Evolutionary conservation across 2,329 filamentous ascomycete species (phyloP), one percentile per base, ranked within the genome.

Genomic region (Thermothelomyces thermophilus): DNA sequence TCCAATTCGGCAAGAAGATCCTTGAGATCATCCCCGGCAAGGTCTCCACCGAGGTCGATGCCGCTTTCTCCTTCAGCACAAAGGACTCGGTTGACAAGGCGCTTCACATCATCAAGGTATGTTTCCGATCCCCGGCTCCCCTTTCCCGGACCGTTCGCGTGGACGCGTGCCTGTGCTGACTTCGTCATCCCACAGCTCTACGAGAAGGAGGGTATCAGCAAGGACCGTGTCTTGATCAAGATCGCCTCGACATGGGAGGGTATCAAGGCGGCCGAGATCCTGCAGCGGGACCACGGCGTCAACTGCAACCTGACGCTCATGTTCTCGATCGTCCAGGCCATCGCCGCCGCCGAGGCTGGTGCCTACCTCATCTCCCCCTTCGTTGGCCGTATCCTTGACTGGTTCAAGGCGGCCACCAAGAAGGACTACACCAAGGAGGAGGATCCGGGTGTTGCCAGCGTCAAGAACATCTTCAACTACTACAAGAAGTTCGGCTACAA

Each of bases 401-500:
- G 91, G 91, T 96, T 85, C 87, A 98, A 98, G 88, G 88, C 88
- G 53, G 76, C 83, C 63, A 87, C 83, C 71, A 95, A 95, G 84
- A 90, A 94, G 82, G 87, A 93, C 61, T 98, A 90, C 83, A 66
- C 77, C 69, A 81, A 89, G 70, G 76, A 87, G 72, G 87, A 95
- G 71, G 93, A 98, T 78, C 93, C 93, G 51, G 93, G 93, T 78
- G 93, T 98, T 72, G 81, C 88, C 76, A 91, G 86, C 60, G 93
- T 98, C 67, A 80, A 91, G 80, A 68, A 65, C 72, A 98, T 98
- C 77, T 98, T 86, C 84, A 93, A 98, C 83, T 98, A 98, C 87
- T 98, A 98, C 86, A 98, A 98, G 88, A 97, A 97, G 82, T 88
- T 77, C 72, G 89, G 87, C 71, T 96, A 98, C 85, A 95, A 95